Conservation (phyloP, 345 rosid species). For the Gossypium ekmanianum region DNA sequence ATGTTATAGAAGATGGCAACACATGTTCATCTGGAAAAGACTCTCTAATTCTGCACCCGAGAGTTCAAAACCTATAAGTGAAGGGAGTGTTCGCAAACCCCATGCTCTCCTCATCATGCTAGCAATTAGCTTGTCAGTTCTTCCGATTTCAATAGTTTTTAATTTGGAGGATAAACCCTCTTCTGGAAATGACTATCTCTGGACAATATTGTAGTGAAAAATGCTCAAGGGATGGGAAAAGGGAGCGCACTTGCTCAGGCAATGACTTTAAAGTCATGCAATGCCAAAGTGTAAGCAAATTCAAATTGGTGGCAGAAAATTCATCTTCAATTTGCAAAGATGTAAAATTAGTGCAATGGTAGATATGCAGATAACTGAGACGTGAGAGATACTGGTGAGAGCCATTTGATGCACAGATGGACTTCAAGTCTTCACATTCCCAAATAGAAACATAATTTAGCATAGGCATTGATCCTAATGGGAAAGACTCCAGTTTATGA, state of each 20-base stretch:
- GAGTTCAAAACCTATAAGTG: not conserved
- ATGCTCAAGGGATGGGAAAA: not conserved
- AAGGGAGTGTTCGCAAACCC: not conserved
- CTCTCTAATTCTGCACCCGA: not conserved
- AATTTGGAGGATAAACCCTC: slow-evolving; percentile 6
- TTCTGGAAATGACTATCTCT: slow-evolving; percentile 2
- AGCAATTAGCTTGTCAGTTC: not conserved
- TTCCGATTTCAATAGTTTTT: not conserved
- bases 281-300: not conserved
- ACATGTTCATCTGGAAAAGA: slow-evolving; percentile 4
- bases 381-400: not conserved
- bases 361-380: not conserved
- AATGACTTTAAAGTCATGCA: not conserved
- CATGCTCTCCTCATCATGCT: not conserved
- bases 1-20: slow-evolving; percentile 4
- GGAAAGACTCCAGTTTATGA: not conserved
- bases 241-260: not conserved
- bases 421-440: not conserved
- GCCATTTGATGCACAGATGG: not conserved
- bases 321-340: not conserved
- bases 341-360: not conserved
- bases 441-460: not conserved
- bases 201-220: not conserved
- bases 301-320: not conserved
- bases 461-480: not conserved